phyloP scores from a whole-genome alignment of 2,329 filamentous ascomycete genomes.

The Ambrosiella xylebori region DNA sequence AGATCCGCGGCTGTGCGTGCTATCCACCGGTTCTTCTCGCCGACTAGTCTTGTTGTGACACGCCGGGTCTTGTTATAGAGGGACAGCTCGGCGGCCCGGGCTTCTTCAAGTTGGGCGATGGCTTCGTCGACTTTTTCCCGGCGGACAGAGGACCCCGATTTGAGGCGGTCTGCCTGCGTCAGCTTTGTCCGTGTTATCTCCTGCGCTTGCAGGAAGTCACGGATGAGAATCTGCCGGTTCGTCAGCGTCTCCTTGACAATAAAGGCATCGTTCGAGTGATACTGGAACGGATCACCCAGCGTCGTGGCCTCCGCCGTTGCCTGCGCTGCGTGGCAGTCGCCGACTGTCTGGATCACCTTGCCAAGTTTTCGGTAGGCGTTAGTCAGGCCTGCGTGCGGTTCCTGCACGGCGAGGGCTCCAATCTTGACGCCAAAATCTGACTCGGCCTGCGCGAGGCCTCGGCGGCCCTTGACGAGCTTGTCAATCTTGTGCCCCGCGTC shows the following conservation, averaged over 20 bases:
- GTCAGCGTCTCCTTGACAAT: conserved; percentile 97
- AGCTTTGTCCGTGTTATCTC: conserved; percentile 68
- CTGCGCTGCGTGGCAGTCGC: conserved; percentile 90
- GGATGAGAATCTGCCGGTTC: conserved; percentile 89
- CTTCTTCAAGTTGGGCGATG: conserved; percentile 79
- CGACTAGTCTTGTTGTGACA: conserved; percentile 74
- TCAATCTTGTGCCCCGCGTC: conserved; percentile 96
- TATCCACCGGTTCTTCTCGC: conserved; percentile 86
- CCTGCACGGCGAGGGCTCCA: conserved; percentile 70
- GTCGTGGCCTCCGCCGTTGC: conserved; percentile 93
- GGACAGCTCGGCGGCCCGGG: conserved; percentile 62
- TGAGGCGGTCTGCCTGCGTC: conserved; percentile 73
- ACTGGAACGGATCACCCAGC: conserved; percentile 80
- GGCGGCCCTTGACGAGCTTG: conserved; percentile 74
- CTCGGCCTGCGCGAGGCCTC: conserved; percentile 80
- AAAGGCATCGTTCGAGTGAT: conserved; percentile 88
- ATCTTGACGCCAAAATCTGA: conserved; percentile 88
- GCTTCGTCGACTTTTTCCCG: conserved; percentile 96
- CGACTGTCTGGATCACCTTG: conserved; percentile 79
- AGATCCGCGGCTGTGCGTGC: conserved; percentile 70
- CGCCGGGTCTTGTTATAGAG: conserved; percentile 72
- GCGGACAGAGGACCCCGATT: conserved; percentile 69
- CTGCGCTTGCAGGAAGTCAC: conserved; percentile 83
- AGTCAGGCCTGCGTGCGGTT: conserved; percentile 71
- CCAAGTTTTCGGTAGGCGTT: conserved; percentile 92